These are phyloP conservation scores for Cercophora scortea DNA, from an alignment of 495 filamentous ascomycete species.

Conservation along the genomic window DNA sequence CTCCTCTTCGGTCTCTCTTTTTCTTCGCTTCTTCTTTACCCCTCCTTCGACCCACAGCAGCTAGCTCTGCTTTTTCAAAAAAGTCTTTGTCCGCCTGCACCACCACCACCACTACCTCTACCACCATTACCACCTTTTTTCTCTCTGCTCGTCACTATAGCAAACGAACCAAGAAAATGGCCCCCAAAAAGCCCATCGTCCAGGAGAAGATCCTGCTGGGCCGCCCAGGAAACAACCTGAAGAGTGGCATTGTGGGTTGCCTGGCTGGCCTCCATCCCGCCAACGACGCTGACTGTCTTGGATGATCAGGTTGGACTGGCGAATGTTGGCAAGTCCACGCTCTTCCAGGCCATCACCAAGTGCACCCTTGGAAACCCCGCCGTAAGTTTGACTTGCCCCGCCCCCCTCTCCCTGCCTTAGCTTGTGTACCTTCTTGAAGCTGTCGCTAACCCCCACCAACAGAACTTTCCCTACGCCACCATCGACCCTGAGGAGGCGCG, in stretches of 20 bases:
- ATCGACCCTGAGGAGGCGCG: constrained; percentile 98
- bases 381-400: constrained; percentile 40
- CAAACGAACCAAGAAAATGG: constrained; percentile 55
- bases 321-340: constrained; percentile 98
- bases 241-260: constrained; percentile 95
- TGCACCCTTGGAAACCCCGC: constrained; percentile 95
- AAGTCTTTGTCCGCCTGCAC: constrained; percentile 37
- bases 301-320: constrained; percentile 81
- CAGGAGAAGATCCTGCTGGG: constrained; percentile 80
- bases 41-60: constrained; percentile 48
- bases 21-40: constrained; percentile 48
- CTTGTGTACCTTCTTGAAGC: constrained; percentile 1
- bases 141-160: constrained; percentile 35
- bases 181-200: constrained; percentile 67
- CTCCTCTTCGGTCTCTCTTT: constrained; percentile 29
- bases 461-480: constrained; percentile 99
- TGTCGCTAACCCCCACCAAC: constrained; percentile 14
- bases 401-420: constrained; percentile 6
- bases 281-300: constrained; percentile 19
- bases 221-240: constrained; percentile 95
- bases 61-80: constrained; percentile 50
- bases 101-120: constrained; percentile 9
- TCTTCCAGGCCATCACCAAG: constrained; percentile 99
- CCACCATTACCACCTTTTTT: too few species aligned
- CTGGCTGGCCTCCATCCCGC: constrained; percentile 9